Conservation (phyloP, 331 rosid genomes). For the Rosa hybrid region DNA sequence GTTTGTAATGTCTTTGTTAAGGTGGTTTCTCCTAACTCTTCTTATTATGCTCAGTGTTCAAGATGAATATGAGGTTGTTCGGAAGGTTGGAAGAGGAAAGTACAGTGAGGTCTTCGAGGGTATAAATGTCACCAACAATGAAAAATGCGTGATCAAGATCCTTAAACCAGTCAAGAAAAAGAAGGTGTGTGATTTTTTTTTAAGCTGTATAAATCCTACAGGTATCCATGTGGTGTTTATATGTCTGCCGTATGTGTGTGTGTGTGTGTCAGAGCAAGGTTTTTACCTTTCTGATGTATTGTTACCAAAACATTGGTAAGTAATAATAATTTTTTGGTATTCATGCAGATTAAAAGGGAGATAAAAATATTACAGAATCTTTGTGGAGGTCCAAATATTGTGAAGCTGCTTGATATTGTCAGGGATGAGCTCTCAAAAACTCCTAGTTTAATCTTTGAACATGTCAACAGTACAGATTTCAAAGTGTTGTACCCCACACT, state of each 20-base stretch:
- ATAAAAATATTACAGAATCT: slow-evolving; percentile 53
- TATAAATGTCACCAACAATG: slow-evolving; percentile 37
- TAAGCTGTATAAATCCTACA: neutral
- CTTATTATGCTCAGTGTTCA: slow-evolving; percentile 31
- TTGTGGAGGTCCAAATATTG: slow-evolving; percentile 47
- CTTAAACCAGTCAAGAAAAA: slow-evolving; percentile 52
- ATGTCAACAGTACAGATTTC: slow-evolving; percentile 48
- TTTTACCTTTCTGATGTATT: neutral
- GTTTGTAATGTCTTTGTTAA: neutral
- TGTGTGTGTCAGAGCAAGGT: too few relatives aligned
- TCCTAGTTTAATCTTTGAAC: slow-evolving; percentile 47
- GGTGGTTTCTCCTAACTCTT: neutral
- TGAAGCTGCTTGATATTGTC: slow-evolving; percentile 45
- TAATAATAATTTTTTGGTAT: neutral
- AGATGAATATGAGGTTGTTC: slow-evolving; percentile 50
- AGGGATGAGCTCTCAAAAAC: slow-evolving; percentile 47
- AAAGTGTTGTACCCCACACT: slow-evolving; percentile 44
- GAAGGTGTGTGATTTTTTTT: slow-evolving; percentile 29
- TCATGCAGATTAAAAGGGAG: slow-evolving; percentile 48
- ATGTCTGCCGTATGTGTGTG: neutral
- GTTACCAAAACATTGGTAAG: neutral
- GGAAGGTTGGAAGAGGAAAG: slow-evolving; percentile 52
- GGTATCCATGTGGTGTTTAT: neutral
- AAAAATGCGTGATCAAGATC: slow-evolving; percentile 49
- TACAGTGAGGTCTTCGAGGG: slow-evolving; percentile 58